These are phyloP conservation scores for Fusarium oxysporum DNA, from an alignment of 2,329 filamentous ascomycete genomes.

Conservation along the genomic window DNA sequence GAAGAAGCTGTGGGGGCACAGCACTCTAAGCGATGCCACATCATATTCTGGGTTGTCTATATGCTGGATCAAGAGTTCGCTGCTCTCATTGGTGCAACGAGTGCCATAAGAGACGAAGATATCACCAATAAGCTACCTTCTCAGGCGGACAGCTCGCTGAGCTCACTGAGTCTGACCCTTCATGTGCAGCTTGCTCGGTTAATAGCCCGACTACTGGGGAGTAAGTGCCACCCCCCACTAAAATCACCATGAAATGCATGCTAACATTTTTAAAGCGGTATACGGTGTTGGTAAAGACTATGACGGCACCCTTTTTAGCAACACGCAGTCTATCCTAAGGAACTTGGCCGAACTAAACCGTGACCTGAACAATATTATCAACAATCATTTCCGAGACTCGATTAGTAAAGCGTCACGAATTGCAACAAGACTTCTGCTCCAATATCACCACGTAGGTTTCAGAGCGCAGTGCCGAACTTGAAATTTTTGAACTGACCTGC, in stretches of 20 bases:
- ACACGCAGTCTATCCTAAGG: slow-evolving; percentile 46
- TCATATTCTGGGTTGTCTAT: slow-evolving; percentile 48
- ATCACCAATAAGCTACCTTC: slow-evolving; percentile 48
- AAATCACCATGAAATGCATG: accelerated
- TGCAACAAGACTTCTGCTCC: slow-evolving; percentile 41
- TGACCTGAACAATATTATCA: slow-evolving; percentile 44
- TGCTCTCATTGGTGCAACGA: slow-evolving; percentile 44
- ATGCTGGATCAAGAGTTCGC: slow-evolving; percentile 47
- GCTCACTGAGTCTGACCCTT: slow-evolving; percentile 42
- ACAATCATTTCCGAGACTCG: slow-evolving; percentile 45
- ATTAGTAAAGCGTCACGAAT: slow-evolving; percentile 46
- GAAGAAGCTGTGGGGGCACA: slow-evolving; percentile 35
- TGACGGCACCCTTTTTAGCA: slow-evolving; percentile 44
- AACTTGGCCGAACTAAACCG: slow-evolving; percentile 44
- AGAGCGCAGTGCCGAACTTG: accelerated
- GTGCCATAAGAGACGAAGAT: slow-evolving; percentile 46
- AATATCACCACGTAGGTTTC: slow-evolving; percentile 43
- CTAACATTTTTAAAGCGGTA: slow-evolving; percentile 27
- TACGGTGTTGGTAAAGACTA: slow-evolving; percentile 47
- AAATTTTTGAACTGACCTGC: background rate
- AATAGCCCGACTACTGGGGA: slow-evolving; percentile 39
- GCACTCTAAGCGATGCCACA: slow-evolving; percentile 46
- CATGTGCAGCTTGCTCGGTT: slow-evolving; percentile 45
- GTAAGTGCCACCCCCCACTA: background rate
- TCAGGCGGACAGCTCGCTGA: slow-evolving; percentile 43